Evolutionary conservation across 169 alveolate species (phyloP), one percentile per base, ranked within the genome.

Genomic region (Plasmodium billcollinsi): DNA sequence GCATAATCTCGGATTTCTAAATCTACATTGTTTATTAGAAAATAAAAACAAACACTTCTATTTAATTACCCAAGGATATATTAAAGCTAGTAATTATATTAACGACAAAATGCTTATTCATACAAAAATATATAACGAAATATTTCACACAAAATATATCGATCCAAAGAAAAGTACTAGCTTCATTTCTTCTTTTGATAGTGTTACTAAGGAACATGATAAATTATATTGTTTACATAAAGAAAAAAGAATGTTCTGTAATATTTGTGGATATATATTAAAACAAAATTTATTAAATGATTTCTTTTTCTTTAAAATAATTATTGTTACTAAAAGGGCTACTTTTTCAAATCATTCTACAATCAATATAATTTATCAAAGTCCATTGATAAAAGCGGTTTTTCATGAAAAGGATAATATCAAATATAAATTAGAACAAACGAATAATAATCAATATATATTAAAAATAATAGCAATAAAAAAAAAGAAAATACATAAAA

Each of bases 401-500:
- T 86, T 86, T 86, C 52, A 58, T 9, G 58, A 63, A 39, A 86
- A 73, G 45, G 92, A 86, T 66, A 59, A 61, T 72, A 74, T 86
- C 63, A 86, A 33, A 52, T 86, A 86, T 61, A 15, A 65, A 15
- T 86, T 86, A 45, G 92, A 86, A 86, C 71, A 86, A 86, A 39
- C 47, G 9, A 71, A 33, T 24, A 43, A 11, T n/a, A 72, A 12
- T 1, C 66, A 86, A 72, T 86, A 86, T 86, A 86, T 71, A 66
- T 54, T 86, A 49, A 86, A 21, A 71, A 86, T 86, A 71, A 54
- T 86, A 58, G 92, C 88, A 54, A 72, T 86, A 71, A 86, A 59
- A 9, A 86, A 72, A 72, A 86, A 72, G 49, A 86, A 86, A 71
- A 21, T 86, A 24, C 92, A 65, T 18, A 86, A 86, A 86, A 86